Conservation (phyloP, 495 filamentous ascomycete species). For the Penicillium antarcticum region DNA sequence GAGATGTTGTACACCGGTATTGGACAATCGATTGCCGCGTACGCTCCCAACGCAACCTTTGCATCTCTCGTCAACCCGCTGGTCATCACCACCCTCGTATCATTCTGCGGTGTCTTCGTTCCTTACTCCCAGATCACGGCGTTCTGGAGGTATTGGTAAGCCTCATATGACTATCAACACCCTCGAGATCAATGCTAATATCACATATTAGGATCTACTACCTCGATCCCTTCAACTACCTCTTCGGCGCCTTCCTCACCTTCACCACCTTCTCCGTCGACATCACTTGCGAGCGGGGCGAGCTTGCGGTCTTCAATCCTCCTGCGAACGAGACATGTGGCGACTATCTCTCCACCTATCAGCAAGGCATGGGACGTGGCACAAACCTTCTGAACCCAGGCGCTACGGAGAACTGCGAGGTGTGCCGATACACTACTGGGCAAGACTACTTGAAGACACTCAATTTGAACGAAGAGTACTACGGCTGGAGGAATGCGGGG, state of each 20-base stretch:
- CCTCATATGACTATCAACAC: constrained; percentile 4
- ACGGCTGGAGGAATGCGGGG: constrained; percentile 36
- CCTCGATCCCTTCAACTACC: constrained; percentile 66
- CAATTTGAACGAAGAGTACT: constrained; percentile 34
- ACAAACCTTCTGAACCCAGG: constrained; percentile 46
- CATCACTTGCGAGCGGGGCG: constrained; percentile 50
- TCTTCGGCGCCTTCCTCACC: constrained; percentile 55
- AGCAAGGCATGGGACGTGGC: constrained; percentile 42
- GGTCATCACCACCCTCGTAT: constrained; percentile 48
- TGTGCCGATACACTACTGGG: constrained; percentile 46
- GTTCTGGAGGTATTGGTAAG: constrained; percentile 57
- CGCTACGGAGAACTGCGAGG: constrained; percentile 50
- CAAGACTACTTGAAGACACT: constrained; percentile 33
- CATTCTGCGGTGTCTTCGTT: constrained; percentile 45
- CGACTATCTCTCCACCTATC: constrained; percentile 52
- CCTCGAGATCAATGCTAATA: constrained; percentile 3
- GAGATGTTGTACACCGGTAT: constrained; percentile 52
- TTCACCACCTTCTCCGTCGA: constrained; percentile 51
- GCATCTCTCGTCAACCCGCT: constrained; percentile 52
- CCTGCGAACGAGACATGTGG: constrained; percentile 46
- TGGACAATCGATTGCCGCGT: constrained; percentile 55
- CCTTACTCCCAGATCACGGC: constrained; percentile 43
- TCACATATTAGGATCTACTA: constrained; percentile 55
- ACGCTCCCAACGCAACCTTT: constrained; percentile 50
- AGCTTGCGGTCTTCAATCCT: constrained; percentile 53